phyloP scores from a whole-genome alignment of 768 basidiomycete genomes.

The Gloeostereum incarnatum region DNA sequence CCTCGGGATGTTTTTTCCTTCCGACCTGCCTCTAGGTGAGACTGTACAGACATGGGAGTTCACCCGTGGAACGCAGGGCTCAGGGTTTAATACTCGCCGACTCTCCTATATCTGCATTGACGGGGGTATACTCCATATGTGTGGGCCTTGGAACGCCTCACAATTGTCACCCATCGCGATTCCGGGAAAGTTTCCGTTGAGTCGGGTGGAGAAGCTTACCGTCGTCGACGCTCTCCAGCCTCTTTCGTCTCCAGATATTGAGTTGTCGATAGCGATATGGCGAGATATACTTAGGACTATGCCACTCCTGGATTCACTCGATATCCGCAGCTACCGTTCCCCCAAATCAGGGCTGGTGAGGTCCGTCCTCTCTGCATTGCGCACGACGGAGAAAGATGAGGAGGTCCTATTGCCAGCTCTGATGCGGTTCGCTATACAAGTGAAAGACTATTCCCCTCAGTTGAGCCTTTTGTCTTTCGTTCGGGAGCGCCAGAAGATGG shows the following conservation, averaged over 20 bases:
- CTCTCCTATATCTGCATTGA: constrained; percentile 4
- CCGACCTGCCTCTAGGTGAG: constrained; percentile 1
- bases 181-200: constrained; percentile 1
- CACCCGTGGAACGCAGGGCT: constrained; percentile 3
- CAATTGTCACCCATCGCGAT: constrained; percentile 2
- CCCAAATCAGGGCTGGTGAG: background rate
- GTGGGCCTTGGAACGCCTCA: constrained; percentile 2
- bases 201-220: constrained; percentile 1
- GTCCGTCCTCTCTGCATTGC: constrained; percentile 1
- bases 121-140: constrained; percentile 3
- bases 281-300: constrained; percentile 1
- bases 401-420: background rate
- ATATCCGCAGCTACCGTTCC: constrained; percentile 1
- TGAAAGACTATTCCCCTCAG: too few relatives aligned
- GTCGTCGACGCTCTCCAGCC: constrained; percentile 2
- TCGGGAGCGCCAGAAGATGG: too few relatives aligned
- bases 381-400: background rate
- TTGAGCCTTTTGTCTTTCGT: too few relatives aligned
- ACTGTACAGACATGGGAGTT: constrained; percentile 2
- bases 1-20: constrained; percentile 2
- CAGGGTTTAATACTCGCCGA: background rate
- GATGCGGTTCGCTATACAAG: too few relatives aligned
- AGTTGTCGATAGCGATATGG: constrained; percentile 1
- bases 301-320: constrained; percentile 1
- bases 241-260: background rate